Base-by-base conservation (phyloP, 2,329 filamentous ascomycete genomes). In the Aspergillus eucalypticola region DNA sequence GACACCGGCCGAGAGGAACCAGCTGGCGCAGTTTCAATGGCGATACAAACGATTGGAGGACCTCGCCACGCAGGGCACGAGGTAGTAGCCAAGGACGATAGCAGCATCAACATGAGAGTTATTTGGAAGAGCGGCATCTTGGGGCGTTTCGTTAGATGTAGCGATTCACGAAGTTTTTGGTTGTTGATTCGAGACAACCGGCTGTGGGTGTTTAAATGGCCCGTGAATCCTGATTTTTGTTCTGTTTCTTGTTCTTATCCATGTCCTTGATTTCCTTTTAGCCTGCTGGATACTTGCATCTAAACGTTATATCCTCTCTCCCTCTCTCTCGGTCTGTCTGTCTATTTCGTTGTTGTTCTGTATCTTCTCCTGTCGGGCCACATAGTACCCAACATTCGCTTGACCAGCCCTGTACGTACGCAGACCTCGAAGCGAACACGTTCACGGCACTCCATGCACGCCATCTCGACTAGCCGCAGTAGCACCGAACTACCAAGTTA, bases 1-100 rank as follows among this genome's bases (percentile, higher is more conserved):
- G 27, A 66, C 67, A 3, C 69, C 73, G 11, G 65, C 66, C 6
- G 72, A 75, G 35, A 71, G 66, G 61, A 72, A 69, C 29, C 69
- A 74, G 49, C 54, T 76, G 59, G 68, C 69, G 38, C 73, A 75
- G 54, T 74, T 71, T 32, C 71, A 71, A 49, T 76, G 73, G 73
- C 65, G 72, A 54, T 76, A 72, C 53, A 73, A 72, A 32, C 61
- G 66, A 7, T 53, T 75, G 60, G 73, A 76, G 59, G 69, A 73
- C 46, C 48, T 69, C 10, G 73, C 73, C 17, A 73, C 66, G 11
- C 65, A 71, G 48, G 67, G 64, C 8, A 64, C 65, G 53, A 52
- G 59, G 19, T 58, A 49, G 56, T 35, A n/a, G 25, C 25, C 25
- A 38, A 46, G 21, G 52, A 27, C 17, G 25, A 17, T 8, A 8